Base-by-base conservation (phyloP, 2,329 filamentous ascomycete genomes). In the Erysiphe pulchra region DNA sequence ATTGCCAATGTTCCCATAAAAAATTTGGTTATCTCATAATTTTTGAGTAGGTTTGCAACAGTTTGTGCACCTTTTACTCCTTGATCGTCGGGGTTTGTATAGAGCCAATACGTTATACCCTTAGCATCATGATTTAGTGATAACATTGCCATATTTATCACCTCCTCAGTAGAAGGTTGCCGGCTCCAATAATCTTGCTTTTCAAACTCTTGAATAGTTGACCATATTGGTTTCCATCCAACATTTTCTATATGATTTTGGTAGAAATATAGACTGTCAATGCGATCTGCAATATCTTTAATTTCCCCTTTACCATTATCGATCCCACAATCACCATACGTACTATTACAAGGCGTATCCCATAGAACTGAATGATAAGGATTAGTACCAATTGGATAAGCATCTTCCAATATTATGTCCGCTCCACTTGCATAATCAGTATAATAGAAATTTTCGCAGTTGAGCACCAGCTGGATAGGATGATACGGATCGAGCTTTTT, bases 401-500 rank as follows among this genome's bases (percentile, higher is more conserved):
- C 61, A 47, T 71, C 68, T 44, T 63, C 61, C 40, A 69, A 59
- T 32, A 71, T 59, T 48, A 70, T 69, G 48, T 71, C 67, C 0
- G 65, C 63, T 9, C 68, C 68, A 1, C 61, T 53, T 1, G 63
- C 57, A 51, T 71, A 71, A n/a, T 65, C 59, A 24, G 56, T 49
- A 53, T 67, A 71, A 53, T 68, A 62, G 54, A 67, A 71, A 50
- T 70, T 67, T 42, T 62, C 61, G 55, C 68, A 71, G 50, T 70
- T 71, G 30, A 71, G 57, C 3, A 63, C 63, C 3, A 70, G 59
- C 5, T 61, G 65, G n/a, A 68, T 60, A 0, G 68, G 68, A 54
- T 70, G 68, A 50, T 69, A 71, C 0, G 65, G 65, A 50, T 71
- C 68, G 5, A 68, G 51, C 3, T 53, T 50, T 45, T 62, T 62